Conservation (phyloP, 1,284 basidiomycete genomes). For the Heterobasidion occidentale region DNA sequence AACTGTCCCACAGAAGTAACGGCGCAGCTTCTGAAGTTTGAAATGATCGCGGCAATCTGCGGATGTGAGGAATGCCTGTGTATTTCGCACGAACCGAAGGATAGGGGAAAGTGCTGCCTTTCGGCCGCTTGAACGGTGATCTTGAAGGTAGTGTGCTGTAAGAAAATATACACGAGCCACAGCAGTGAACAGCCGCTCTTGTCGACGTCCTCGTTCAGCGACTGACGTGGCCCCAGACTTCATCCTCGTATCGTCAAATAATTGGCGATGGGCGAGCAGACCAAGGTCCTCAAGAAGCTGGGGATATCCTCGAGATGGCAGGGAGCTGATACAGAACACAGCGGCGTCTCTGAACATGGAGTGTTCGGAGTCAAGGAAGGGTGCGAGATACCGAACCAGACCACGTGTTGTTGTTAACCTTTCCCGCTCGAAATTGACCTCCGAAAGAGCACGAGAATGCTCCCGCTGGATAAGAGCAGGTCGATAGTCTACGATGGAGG, state of each 20-base stretch:
- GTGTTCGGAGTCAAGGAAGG: conserved; percentile 84
- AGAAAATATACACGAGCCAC: conserved; percentile 88
- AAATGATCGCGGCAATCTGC: conserved; percentile 71
- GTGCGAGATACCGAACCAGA: conserved; percentile 80
- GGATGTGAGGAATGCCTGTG: conserved; percentile 69
- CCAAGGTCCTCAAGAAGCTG: conserved; percentile 82
- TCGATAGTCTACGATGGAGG: conserved; percentile 59
- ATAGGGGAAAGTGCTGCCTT: conserved; percentile 73
- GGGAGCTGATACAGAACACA: conserved; percentile 82
- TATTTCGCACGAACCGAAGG: conserved; percentile 82
- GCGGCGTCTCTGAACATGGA: conserved; percentile 79
- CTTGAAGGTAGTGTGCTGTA: conserved; percentile 72
- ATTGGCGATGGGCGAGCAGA: conserved; percentile 71
- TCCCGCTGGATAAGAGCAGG: conserved; percentile 51
- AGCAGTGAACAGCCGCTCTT: conserved; percentile 81
- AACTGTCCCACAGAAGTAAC: conserved; percentile 86
- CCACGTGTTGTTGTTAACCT: conserved; percentile 73
- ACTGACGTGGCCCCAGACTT: conserved; percentile 37
- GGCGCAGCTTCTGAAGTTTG: conserved; percentile 75
- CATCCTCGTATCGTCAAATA: conserved; percentile 68
- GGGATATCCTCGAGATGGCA: conserved; percentile 72
- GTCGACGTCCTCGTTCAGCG: conserved; percentile 55
- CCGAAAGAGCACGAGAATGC: conserved; percentile 67
- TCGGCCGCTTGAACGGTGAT: conserved; percentile 62
- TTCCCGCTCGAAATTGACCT: conserved; percentile 65